Conservation (phyloP, 306 rosid genomes). For the Luffa acutangula region DNA sequence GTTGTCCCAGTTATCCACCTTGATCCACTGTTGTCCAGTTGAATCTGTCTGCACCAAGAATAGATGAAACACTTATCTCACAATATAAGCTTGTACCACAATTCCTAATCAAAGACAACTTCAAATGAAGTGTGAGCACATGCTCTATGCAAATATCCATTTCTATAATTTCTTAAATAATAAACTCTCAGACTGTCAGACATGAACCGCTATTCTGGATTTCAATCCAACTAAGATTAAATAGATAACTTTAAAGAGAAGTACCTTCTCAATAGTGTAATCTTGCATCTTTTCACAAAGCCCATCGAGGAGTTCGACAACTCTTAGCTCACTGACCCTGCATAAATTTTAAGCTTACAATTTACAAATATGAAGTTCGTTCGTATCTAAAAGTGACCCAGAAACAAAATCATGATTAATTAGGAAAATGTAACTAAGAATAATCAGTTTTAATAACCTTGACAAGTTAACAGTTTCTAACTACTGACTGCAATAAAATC, state of each 20-base stretch:
- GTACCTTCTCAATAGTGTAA: conserved; percentile 63
- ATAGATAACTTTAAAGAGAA: not conserved
- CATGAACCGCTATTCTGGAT: not conserved
- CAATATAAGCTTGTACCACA: not conserved
- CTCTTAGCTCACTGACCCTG: conserved; percentile 84
- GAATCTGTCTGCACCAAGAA: conserved; percentile 38
- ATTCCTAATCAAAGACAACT: not conserved
- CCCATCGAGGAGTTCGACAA: conserved; percentile 86
- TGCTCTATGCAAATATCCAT: not conserved
- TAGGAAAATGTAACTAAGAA: conserved; percentile 7
- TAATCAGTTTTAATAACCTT: not conserved
- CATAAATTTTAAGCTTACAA: conserved; percentile 12
- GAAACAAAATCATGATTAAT: not conserved
- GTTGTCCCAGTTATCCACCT: conserved; percentile 71
- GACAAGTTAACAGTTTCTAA: not conserved
- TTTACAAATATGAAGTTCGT: not conserved
- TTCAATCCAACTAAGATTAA: not conserved
- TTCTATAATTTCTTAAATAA: not conserved
- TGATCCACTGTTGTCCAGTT: conserved; percentile 47
- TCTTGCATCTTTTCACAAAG: conserved; percentile 97
- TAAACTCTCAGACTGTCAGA: not conserved
- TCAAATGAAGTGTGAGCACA: not conserved
- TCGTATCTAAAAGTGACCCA: not conserved
- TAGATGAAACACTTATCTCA: conserved; percentile 8
- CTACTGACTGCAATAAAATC: not conserved